Evolutionary conservation across 2,329 filamentous ascomycete species (phyloP), one percentile per base, ranked within the genome.

Genomic region (Raffaelea albimanens): DNA sequence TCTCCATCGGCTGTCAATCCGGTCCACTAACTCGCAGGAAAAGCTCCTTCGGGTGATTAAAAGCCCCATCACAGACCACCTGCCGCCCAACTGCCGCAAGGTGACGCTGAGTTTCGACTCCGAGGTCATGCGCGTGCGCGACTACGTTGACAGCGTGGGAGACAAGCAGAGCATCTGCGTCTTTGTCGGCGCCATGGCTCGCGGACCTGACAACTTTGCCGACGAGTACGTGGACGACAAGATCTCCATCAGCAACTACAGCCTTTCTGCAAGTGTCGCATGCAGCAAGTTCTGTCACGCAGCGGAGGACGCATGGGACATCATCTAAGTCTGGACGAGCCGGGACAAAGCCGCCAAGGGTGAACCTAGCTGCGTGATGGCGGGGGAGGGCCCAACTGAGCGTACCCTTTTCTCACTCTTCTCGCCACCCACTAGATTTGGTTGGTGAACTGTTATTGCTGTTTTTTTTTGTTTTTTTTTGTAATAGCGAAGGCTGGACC

Each of bases 211-310:
- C 64, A 91, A 87, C 67, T 98, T 98, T 63, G 93, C 93, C 54
- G 93, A 98, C 63, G 78, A 80, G 38, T 88, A 86, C 67, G 94
- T 97, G 60, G 91, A 97, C 62, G 93, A 98, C 69, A 87, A 94
- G 61, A 97, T 98, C 62, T 88, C 86, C 58, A 97, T 98, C 70
- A 97, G 91, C 75, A 95, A 96, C 67, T 98, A 87, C 76, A 95
- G 90, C 61, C 76, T 98, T 53, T 95, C 88, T 61, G 93, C 93
- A 52, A 97, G 91, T 71, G 93, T 98, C 53, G 91, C 93, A 40
- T 98, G 93, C 76, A 96, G 91, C 80, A 98, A 97, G 68, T 97
- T 98, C 74, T 97, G 93, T 68, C 93, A 98, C 67, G 93, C 91
- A 38, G 91, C 90, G 40, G 93, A 98, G 69, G 93, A 98, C 65